phyloP scores from a whole-genome alignment of 1,284 basidiomycete species.

The Ganoderma meredithae region DNA sequence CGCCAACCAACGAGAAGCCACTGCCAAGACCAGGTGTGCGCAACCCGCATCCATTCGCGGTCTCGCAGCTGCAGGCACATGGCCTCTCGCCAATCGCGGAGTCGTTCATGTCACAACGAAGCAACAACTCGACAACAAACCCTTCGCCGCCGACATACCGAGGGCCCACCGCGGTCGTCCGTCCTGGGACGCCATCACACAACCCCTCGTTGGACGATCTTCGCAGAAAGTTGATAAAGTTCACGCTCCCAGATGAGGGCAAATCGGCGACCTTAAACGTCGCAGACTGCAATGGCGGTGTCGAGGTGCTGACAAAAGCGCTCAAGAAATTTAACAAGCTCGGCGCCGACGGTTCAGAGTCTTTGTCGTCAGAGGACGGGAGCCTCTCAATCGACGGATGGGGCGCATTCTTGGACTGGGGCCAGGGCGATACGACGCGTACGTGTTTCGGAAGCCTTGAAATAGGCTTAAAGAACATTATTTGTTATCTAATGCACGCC shows the following conservation, averaged over 20 bases:
- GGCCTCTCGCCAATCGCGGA: slow-evolving; percentile 76
- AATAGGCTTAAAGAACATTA: not conserved
- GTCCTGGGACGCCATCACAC: slow-evolving; percentile 51
- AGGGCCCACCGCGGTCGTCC: slow-evolving; percentile 59
- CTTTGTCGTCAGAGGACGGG: slow-evolving; percentile 65
- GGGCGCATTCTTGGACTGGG: slow-evolving; percentile 78
- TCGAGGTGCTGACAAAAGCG: slow-evolving; percentile 87
- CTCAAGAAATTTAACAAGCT: slow-evolving; percentile 89
- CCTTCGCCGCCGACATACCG: slow-evolving; percentile 35
- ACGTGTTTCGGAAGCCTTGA: slow-evolving; percentile 20
- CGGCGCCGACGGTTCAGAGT: slow-evolving; percentile 56
- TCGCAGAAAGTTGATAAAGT: slow-evolving; percentile 84
- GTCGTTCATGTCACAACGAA: slow-evolving; percentile 53
- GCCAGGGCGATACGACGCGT: slow-evolving; percentile 65
- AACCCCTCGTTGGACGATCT: slow-evolving; percentile 79
- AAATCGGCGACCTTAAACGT: slow-evolving; percentile 83
- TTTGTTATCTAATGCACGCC: slow-evolving; percentile 14
- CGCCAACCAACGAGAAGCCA: slow-evolving; percentile 41
- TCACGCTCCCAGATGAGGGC: slow-evolving; percentile 81
- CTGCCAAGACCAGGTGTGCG: slow-evolving; percentile 45
- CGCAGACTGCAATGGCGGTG: slow-evolving; percentile 77
- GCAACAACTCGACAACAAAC: slow-evolving; percentile 44
- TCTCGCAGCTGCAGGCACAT: slow-evolving; percentile 39
- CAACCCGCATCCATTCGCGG: slow-evolving; percentile 40
- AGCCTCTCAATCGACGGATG: slow-evolving; percentile 87